Conservation (phyloP, 768 basidiomycete species). For the Tylopilus sp. region DNA sequence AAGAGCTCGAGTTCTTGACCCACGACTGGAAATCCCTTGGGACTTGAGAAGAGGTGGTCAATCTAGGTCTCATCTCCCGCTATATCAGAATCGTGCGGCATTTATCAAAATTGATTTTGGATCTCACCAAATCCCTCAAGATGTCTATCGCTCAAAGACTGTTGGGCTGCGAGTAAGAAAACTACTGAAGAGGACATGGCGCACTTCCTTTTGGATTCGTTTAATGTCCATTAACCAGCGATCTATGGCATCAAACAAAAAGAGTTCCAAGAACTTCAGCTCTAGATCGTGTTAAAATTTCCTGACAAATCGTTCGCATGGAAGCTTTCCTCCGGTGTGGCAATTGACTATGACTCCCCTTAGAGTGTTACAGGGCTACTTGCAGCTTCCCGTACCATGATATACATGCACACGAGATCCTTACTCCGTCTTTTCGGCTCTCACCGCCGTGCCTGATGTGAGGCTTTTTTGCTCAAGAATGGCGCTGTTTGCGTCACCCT, state of each 20-base stretch:
- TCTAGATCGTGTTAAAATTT: not conserved
- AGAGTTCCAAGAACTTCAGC: not conserved
- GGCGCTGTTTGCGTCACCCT: not conserved
- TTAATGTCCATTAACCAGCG: not conserved
- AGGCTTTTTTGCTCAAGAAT: not conserved
- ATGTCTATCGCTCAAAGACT: not conserved
- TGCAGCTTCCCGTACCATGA: not conserved
- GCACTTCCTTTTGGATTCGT: not conserved
- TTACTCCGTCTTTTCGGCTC: not conserved
- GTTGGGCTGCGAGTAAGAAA: not conserved
- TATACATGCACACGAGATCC: not conserved
- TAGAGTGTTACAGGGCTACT: not conserved
- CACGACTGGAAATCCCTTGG: not conserved
- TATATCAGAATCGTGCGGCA: not conserved
- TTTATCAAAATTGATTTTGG: not conserved
- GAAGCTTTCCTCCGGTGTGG: not conserved
- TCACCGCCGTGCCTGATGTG: not conserved
- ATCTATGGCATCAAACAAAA: not conserved
- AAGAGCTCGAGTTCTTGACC: not conserved
- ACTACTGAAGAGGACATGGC: not conserved
- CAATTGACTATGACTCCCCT: not conserved
- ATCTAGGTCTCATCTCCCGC: not conserved
- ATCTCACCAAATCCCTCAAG: not conserved
- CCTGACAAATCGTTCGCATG: not conserved
- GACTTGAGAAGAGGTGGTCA: not conserved